A percentile compares a stretch with the other conserved stretches of the same genome.
These are phyloP conservation scores for Linum lewisii DNA, from an alignment of 345 rosid genomes.

Conservation along the genomic window DNA sequence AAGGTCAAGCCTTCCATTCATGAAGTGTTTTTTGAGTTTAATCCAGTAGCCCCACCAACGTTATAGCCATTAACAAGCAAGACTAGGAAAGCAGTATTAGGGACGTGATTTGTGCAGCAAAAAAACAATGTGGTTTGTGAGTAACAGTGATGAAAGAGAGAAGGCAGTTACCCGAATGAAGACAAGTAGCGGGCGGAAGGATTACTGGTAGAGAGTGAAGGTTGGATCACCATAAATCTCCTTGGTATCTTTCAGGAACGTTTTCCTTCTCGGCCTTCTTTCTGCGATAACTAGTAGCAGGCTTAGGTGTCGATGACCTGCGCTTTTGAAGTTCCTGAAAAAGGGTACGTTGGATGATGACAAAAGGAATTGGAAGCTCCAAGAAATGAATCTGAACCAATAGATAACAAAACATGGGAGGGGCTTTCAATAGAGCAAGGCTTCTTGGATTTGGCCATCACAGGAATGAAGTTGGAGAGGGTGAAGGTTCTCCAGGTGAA, in stretches of 20 bases:
- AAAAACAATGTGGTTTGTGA: conserved; percentile 11
- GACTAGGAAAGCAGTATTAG: conserved; percentile 62
- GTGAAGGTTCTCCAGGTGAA: too few relatives aligned
- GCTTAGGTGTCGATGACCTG: conserved; percentile 49
- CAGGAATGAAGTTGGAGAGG: conserved; percentile 22
- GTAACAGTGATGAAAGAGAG: conserved; percentile 18
- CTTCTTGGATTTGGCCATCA: conserved; percentile 42
- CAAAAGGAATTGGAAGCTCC: neutral
- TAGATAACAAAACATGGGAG: neutral
- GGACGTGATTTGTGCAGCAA: conserved; percentile 67
- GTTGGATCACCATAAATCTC: conserved; percentile 69
- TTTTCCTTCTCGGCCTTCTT: conserved; percentile 68
- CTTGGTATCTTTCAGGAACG: conserved; percentile 39
- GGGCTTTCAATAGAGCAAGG: conserved; percentile 2
- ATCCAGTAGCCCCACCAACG: conserved; percentile 90
- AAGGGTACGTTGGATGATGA: conserved; percentile 7
- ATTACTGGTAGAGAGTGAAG: conserved; percentile 70
- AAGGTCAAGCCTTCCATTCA: conserved; percentile 67
- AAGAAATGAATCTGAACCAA: too few relatives aligned
- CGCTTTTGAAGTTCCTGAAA: conserved; percentile 56
- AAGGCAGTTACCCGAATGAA: neutral
- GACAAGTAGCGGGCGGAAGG: conserved; percentile 12
- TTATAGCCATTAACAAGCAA: conserved; percentile 96
- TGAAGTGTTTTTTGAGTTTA: conserved; percentile 82
- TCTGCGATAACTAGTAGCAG: conserved; percentile 82